These are phyloP conservation scores for Malus hybrid DNA, from an alignment of 331 rosid species.

Conservation along the genomic window DNA sequence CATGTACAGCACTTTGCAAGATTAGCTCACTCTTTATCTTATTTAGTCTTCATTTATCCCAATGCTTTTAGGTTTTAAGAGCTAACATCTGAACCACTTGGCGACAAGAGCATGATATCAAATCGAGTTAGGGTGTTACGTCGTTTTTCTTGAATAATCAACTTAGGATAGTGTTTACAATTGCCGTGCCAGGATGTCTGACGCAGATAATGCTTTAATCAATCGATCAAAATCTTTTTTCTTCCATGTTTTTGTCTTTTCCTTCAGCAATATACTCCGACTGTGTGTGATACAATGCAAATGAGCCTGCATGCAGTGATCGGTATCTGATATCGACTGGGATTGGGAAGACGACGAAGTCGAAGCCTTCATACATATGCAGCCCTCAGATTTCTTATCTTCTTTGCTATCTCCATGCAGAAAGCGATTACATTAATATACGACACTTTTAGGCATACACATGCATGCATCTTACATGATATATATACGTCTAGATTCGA, in stretches of 20 bases:
- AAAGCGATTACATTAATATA: not conserved
- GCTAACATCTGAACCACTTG: not conserved
- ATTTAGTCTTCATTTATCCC: no score
- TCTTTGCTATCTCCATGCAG: not conserved
- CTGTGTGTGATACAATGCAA: constrained; percentile 2
- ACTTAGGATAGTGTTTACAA: constrained; percentile 18
- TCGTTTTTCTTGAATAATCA: constrained; percentile 5
- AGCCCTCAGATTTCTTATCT: constrained; percentile 10
- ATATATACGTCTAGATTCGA: no score
- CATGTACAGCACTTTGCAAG: no score
- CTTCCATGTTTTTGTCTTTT: constrained; percentile 58
- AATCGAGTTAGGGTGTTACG: constrained; percentile 31
- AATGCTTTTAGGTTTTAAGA: no score
- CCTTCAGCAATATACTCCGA: constrained; percentile 24
- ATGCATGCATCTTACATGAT: not conserved
- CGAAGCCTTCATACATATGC: not conserved
- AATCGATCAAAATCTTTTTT: constrained; percentile 42
- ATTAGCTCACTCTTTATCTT: no score
- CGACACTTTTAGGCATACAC: not conserved
- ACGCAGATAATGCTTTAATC: constrained; percentile 28
- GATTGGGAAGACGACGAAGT: constrained; percentile 10
- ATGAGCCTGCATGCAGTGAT: not conserved
- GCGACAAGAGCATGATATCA: constrained; percentile 34
- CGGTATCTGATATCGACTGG: not conserved
- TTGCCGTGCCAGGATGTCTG: constrained; percentile 53